These are phyloP conservation scores for Trichophyton rubrum DNA, from an alignment of 2,329 filamentous ascomycete genomes.

Conservation along the genomic window DNA sequence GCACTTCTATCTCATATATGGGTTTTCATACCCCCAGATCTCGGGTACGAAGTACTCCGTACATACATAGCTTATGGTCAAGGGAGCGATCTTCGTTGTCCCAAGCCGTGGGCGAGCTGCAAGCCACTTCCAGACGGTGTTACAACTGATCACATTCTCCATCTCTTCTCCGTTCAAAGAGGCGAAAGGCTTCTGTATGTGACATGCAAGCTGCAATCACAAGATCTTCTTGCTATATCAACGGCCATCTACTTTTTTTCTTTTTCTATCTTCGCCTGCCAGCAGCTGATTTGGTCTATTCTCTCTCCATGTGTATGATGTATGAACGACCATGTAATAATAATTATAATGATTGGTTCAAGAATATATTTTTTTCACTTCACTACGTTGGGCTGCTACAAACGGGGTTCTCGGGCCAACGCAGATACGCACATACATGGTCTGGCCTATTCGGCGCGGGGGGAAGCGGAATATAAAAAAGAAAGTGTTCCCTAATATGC, in stretches of 20 bases:
- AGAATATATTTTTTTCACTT: neutral
- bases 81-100: neutral
- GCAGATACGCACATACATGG: neutral
- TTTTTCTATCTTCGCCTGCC: neutral
- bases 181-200: neutral
- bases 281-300: neutral
- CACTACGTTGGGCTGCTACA: neutral
- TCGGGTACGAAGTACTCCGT: neutral
- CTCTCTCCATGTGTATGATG: neutral
- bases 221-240: neutral
- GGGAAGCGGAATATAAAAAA: neutral
- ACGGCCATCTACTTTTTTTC: neutral
- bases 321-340: neutral
- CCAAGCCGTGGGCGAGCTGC: neutral
- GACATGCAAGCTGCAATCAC: slow-evolving; percentile 3
- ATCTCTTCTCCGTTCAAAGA: neutral
- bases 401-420: neutral
- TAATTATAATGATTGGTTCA: neutral
- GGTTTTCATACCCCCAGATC: neutral
- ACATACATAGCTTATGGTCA: neutral
- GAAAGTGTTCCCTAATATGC: neutral
- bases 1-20: neutral
- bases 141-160: slow-evolving; percentile 2
- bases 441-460: neutral
- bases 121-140: slow-evolving; percentile 1